Evolutionary conservation across 164 flowering plant species (phyloP), one percentile per base, ranked within the genome.

Genomic region (Umbilicus rupestris): DNA sequence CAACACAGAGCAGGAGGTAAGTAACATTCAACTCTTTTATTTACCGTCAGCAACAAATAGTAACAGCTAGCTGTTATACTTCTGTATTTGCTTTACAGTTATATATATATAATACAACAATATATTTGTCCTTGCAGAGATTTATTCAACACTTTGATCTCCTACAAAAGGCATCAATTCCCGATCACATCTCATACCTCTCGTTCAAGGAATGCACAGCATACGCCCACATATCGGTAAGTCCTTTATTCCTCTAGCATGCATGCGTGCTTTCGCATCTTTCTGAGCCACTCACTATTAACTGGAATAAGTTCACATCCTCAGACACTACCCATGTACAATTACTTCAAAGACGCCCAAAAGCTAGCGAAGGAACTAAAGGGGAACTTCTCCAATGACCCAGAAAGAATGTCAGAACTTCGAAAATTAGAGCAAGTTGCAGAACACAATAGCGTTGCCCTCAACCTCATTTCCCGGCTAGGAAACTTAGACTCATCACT

Each of bases 141-240:
- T 95, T 95, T 71, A 67, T 77, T 65, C 99, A 95, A 75, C 97
- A 90, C 77, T 95, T 95, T 77, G 97, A 92, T 75, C 96, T 88
- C 64, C 83, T 95, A 58, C 96, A 81, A 55, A 92, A 83, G 73
- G 96, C 96, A 55, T 82, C 81, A 68, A 74, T 95, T 67, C 99
- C 99, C 17, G 92, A 87, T 65, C 80, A 82, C 26, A 63, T 80
- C 39, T 78, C 97, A 11, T 95, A 82, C 74, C 63, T 55, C 17
- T 73, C 89, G 31, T 95, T 82, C 72, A 78, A 73, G 44, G 90
- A 88, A 71, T 84, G 85, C 16, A 89, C 92, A 19, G 20, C 71
- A 28, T 58, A 80, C 58, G 84, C 86, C 64, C 78, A 75, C 42
- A 75, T 91, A 57, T 78, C 87, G 14, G 99, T 92, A 63, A 84